phyloP scores from a whole-genome alignment of 176 grass and related monocot species.

The Miscanthus lutarioriparius region DNA sequence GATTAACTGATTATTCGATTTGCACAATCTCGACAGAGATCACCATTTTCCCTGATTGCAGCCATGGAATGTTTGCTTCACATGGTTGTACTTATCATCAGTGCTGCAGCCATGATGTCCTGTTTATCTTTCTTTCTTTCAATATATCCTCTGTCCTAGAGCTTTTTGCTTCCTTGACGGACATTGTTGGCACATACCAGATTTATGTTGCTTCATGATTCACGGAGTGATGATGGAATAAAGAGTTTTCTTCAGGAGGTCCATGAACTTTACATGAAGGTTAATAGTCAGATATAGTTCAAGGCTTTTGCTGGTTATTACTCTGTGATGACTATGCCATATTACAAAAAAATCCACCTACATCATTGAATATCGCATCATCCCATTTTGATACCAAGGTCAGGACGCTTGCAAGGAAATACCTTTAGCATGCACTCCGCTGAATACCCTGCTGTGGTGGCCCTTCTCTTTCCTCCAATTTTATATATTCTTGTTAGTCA shows the following conservation, averaged over 20 bases:
- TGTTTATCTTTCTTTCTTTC: conserved; percentile 8
- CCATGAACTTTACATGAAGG: conserved; percentile 87
- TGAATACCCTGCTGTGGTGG: neutral
- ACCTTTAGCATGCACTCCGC: conserved; percentile 38
- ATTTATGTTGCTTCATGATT: conserved; percentile 93
- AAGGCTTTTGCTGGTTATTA: neutral
- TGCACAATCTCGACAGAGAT: conserved; percentile 2
- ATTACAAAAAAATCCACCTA: neutral
- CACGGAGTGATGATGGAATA: conserved; percentile 67
- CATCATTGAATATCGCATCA: conserved; percentile 44
- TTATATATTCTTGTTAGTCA: neutral
- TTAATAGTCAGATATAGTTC: conserved; percentile 31
- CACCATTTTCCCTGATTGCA: neutral
- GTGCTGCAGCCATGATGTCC: neutral
- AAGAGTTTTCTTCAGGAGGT: conserved; percentile 94
- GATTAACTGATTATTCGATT: neutral
- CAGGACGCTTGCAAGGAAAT: conserved; percentile 79
- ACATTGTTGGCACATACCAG: conserved; percentile 59
- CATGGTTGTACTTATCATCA: conserved; percentile 2
- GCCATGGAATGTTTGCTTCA: conserved; percentile 12
- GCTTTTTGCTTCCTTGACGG: conserved; percentile 44
- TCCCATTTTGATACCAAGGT: conserved; percentile 84
- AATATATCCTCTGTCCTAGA: neutral
- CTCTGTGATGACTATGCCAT: neutral
- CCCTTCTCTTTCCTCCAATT: neutral